phyloP scores from a whole-genome alignment of 179 eudicot genomes.

The Beta macrorhiza region DNA sequence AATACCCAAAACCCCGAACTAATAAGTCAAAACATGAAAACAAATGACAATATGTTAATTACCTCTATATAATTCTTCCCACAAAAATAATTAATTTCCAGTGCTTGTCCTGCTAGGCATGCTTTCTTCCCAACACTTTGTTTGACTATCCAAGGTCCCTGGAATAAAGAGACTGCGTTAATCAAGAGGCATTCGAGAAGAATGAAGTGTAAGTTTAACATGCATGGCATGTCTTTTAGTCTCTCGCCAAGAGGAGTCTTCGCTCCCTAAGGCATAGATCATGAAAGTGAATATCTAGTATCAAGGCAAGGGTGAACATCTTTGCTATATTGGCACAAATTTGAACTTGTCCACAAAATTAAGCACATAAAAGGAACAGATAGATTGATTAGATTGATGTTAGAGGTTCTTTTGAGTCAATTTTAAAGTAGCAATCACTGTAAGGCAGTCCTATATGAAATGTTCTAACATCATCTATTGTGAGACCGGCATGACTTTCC shows the following conservation, averaged over 20 bases:
- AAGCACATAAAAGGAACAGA: not conserved
- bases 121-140: conserved; percentile 75
- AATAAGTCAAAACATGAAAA: not conserved
- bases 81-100: conserved; percentile 52
- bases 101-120: conserved; percentile 58
- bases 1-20: not conserved
- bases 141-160: conserved; percentile 81
- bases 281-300: not conserved
- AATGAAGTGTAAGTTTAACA: not conserved
- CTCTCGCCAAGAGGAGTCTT: not conserved
- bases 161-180: conserved; percentile 2
- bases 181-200: not conserved
- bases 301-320: not conserved
- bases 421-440: no score
- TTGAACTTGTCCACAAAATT: not conserved
- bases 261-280: not conserved
- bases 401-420: not conserved
- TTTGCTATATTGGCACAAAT: not conserved
- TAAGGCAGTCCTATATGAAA: no score
- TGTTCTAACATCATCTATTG: no score
- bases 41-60: not conserved
- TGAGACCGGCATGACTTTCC: no score
- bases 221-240: not conserved
- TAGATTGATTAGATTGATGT: not conserved
- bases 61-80: conserved; percentile 75